Evolutionary conservation across 257 asterid genomes (phyloP), one percentile per base, ranked within the genome.

Genomic region (Haberlea rhodopensis): DNA sequence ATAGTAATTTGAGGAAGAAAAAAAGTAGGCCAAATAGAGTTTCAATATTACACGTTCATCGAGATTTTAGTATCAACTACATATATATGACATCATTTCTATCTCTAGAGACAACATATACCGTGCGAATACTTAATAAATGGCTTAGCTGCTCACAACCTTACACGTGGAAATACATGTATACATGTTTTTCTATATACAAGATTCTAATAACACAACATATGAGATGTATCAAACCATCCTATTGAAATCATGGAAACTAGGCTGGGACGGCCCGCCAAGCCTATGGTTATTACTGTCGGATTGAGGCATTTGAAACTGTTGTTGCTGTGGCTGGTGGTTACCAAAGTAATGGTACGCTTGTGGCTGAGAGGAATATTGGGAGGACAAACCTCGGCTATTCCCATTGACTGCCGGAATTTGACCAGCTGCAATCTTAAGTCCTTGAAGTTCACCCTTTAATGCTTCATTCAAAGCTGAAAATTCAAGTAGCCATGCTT

Each of bases 401-500:
- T 65, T 86, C 52, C 90, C 90, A 29, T 78, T 85, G 65, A 53
- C 71, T 23, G 72, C 46, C 22, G 77, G 82, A 51, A 74, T 68
- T 66, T 88, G 86, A 57, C 90, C 76, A 1, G 95, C 91, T 58
- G 84, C 79, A 45, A 88, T 78, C 87, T 91, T 91, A 32, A 91
- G 90, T 71, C 82, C 88, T 75, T 86, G 91, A 62, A 91, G 75
- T 75, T 91, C 98, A 53, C 83, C 85, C 77, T 83, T 76, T 74
- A 91, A 53, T 15, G 95, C 82, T 23, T 91, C 94, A 37, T 87
- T 91, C 81, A 91, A 72, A 59, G 95, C 98, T 91, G 73, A 45
- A n/a, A 71, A 62, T 62, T 23, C 46, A 63, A 15, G 3, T 31
- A 13, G 37, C 28, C 22, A 70, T 34, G 28, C 24, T 29, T 15